A percentile compares a stretch with the other conserved stretches of the same genome.
phyloP scores from a whole-genome alignment of 2,329 filamentous ascomycete genomes.

The Cladosporium sp. region DNA sequence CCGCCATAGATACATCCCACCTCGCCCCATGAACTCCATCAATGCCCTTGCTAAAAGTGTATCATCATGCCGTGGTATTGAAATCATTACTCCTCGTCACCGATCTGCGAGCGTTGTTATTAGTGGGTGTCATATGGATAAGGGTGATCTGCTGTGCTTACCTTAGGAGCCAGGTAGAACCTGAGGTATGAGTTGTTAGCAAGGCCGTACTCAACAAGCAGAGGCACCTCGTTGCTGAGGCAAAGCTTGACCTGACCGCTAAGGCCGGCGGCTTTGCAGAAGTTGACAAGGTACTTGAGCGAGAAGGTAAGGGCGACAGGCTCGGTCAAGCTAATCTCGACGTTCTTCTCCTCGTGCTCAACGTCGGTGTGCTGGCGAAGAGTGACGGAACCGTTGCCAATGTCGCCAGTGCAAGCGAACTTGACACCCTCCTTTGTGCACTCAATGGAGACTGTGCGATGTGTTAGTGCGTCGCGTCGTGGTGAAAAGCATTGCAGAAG shows the following conservation, averaged over 20 bases:
- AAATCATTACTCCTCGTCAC: conserved; percentile 59
- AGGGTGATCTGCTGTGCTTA: conserved; percentile 45
- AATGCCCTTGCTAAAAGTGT: conserved; percentile 15
- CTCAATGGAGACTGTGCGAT: conserved; percentile 78
- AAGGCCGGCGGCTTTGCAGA: conserved; percentile 93
- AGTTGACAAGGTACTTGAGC: conserved; percentile 99
- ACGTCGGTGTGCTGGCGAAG: conserved; percentile 85
- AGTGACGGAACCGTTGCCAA: conserved; percentile 91
- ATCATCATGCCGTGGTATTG: conserved; percentile 5
- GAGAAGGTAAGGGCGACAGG: conserved; percentile 95
- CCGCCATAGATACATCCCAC: conserved; percentile 11
- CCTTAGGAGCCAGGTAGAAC: conserved; percentile 99
- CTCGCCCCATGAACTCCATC: conserved; percentile 15
- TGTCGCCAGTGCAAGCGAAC: conserved; percentile 90
- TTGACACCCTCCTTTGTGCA: conserved; percentile 96
- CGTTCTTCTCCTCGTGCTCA: conserved; percentile 82
- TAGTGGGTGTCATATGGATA: conserved; percentile 34
- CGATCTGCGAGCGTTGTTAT: conserved; percentile 63
- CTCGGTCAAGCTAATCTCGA: conserved; percentile 88
- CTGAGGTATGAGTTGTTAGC: conserved; percentile 83
- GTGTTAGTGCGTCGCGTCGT: conserved; percentile 21
- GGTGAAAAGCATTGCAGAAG: neutral
- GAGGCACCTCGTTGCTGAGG: conserved; percentile 92
- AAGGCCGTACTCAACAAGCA: conserved; percentile 89
- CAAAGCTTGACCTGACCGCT: conserved; percentile 84